Conservation (phyloP, 352 stramenopile genomes). For the Phytophthora vignae region DNA sequence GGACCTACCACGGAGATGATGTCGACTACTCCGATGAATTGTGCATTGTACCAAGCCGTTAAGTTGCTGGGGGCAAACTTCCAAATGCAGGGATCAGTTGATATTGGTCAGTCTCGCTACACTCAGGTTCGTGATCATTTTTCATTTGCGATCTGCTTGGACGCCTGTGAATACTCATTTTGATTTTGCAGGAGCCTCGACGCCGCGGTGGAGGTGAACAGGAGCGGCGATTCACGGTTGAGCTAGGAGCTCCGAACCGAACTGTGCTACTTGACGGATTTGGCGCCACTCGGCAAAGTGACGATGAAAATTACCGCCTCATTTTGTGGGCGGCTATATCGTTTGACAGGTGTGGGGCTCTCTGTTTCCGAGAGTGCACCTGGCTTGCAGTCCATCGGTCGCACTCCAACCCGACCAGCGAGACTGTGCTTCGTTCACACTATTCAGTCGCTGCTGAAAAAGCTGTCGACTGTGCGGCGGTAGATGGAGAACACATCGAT, state of each 20-base stretch:
- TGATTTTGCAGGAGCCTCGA: neutral
- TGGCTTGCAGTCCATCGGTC: slow-evolving; percentile 18
- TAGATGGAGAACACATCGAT: slow-evolving; percentile 25
- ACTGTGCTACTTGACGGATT: slow-evolving; percentile 30
- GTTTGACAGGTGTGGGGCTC: slow-evolving; percentile 24
- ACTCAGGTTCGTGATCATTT: neutral
- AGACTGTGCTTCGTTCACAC: slow-evolving; percentile 16
- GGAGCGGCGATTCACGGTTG: slow-evolving; percentile 26
- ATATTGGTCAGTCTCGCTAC: neutral
- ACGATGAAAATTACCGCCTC: neutral
- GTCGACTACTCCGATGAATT: slow-evolving; percentile 21
- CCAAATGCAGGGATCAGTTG: neutral
- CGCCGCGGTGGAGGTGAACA: neutral
- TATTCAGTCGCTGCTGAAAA: slow-evolving; percentile 28
- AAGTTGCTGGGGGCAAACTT: slow-evolving; percentile 10
- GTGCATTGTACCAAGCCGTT: slow-evolving; percentile 8
- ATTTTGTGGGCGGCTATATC: slow-evolving; percentile 22
- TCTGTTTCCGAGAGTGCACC: slow-evolving; percentile 23
- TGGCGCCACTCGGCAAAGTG: slow-evolving; percentile 1
- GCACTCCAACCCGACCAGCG: neutral
- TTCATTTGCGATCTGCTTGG: neutral
- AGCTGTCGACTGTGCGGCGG: slow-evolving; percentile 7
- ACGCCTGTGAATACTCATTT: neutral
- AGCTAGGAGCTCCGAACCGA: slow-evolving; percentile 15
- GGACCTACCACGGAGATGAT: slow-evolving; percentile 13